phyloP scores from a whole-genome alignment of 1,284 basidiomycete genomes.

The Moesziomyces sp. region DNA sequence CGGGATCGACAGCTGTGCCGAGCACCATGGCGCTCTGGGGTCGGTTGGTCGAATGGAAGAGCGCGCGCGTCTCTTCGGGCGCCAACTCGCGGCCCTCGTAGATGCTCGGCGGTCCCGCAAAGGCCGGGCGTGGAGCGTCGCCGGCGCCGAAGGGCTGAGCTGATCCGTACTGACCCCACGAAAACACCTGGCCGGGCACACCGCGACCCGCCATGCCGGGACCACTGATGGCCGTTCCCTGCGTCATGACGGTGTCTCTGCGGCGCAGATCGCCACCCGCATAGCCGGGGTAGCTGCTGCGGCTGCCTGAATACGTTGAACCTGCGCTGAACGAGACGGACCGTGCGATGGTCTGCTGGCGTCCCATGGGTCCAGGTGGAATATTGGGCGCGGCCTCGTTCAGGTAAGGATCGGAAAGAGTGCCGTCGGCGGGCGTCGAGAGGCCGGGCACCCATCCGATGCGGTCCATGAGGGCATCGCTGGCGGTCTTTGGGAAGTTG shows the following conservation, averaged over 20 bases:
- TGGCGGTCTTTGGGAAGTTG: conserved; percentile 46
- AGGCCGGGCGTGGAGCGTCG: conserved; percentile 42
- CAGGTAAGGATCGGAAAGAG: background rate
- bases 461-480: conserved; percentile 36
- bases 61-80: conserved; percentile 43
- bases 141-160: conserved; percentile 42
- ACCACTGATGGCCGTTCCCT: conserved; percentile 49
- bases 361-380: conserved; percentile 4
- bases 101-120: conserved; percentile 58
- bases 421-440: conserved; percentile 29
- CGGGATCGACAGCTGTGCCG: conserved; percentile 31
- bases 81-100: conserved; percentile 49
- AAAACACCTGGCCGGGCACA: conserved; percentile 59
- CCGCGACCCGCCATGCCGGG: conserved; percentile 61
- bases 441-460: conserved; percentile 64
- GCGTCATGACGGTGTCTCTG: conserved; percentile 60
- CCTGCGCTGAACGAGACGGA: conserved; percentile 40
- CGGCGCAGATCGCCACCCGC: conserved; percentile 42
- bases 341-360: conserved; percentile 27
- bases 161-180: conserved; percentile 55
- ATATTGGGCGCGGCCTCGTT: conserved; percentile 3
- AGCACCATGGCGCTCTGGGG: conserved; percentile 44
- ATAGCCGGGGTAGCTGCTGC: conserved; percentile 30
- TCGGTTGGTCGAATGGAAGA: conserved; percentile 52
- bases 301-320: conserved; percentile 25